Evolutionary conservation across 371 early-diverging fungal species (phyloP).

Genomic region (Mucor ambiguus): DNA sequence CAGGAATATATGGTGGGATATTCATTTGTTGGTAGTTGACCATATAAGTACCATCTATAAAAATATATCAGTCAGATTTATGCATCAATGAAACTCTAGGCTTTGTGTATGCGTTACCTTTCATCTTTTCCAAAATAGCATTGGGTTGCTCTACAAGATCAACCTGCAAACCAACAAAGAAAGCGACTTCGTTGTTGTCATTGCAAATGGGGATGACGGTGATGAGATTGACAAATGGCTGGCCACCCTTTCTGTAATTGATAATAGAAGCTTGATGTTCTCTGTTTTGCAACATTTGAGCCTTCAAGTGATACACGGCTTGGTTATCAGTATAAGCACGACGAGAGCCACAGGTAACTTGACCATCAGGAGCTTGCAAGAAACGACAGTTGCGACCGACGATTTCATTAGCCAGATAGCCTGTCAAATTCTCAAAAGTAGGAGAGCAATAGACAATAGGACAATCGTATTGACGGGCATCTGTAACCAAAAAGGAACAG

Average conservation of each 20-base stretch:
- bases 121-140: slow-evolving; percentile 63
- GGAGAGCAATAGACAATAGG: slow-evolving; percentile 69
- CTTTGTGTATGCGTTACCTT: slow-evolving; percentile 20
- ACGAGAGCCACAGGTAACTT: slow-evolving; percentile 53
- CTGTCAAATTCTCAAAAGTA: slow-evolving; percentile 67
- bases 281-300: slow-evolving; percentile 49
- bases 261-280: slow-evolving; percentile 69
- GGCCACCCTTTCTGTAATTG: slow-evolving; percentile 71
- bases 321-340: slow-evolving; percentile 64
- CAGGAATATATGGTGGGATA: slow-evolving; percentile 41
- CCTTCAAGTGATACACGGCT: slow-evolving; percentile 58
- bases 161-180: slow-evolving; percentile 74
- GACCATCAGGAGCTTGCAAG: slow-evolving; percentile 63
- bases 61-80: slow-evolving; percentile 1
- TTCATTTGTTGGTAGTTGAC: slow-evolving; percentile 58
- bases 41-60: slow-evolving; percentile 51
- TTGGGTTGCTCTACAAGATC: slow-evolving; percentile 75
- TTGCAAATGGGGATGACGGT: slow-evolving; percentile 67
- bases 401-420: slow-evolving; percentile 58
- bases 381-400: slow-evolving; percentile 75
- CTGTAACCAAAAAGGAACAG: slow-evolving; percentile 62
- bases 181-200: slow-evolving; percentile 49
- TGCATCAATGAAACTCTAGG: background rate
- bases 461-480: slow-evolving; percentile 54
- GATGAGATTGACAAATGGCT: slow-evolving; percentile 77